Evolutionary conservation across 371 early-diverging fungal genomes (phyloP).

Genomic region (Rhizopus microsporus): DNA sequence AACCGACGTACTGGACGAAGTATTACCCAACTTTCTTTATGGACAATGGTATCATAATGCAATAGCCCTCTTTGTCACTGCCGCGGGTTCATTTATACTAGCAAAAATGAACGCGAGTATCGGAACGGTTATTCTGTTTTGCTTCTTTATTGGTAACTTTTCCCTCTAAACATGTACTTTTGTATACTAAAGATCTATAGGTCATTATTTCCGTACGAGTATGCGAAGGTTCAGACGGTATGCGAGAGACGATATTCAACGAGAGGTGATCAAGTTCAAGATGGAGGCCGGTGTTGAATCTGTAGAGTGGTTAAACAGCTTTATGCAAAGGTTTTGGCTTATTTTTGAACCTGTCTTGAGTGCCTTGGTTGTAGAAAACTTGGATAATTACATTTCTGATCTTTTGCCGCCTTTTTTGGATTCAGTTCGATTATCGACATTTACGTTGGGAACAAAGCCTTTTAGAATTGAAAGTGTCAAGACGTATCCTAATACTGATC

Average conservation of each 20-base stretch:
- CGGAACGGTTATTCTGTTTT: conserved; percentile 47
- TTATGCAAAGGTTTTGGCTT: conserved; percentile 89
- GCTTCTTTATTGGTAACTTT: conserved; percentile 52
- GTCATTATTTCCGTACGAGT: conserved; percentile 71
- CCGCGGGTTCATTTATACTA: conserved; percentile 35
- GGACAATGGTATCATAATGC: conserved; percentile 39
- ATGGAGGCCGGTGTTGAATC: conserved; percentile 75
- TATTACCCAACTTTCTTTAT: conserved; percentile 20
- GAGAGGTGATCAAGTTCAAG: conserved; percentile 56
- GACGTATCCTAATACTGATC: conserved; percentile 71
- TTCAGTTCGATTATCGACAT: conserved; percentile 88
- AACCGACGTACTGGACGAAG: conserved; percentile 13
- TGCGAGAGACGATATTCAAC: conserved; percentile 72
- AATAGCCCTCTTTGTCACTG: conserved; percentile 37
- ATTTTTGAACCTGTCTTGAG: conserved; percentile 94
- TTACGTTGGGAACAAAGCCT: conserved; percentile 96
- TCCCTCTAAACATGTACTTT: neutral
- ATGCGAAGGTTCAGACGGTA: conserved; percentile 64
- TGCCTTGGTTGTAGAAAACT: conserved; percentile 72
- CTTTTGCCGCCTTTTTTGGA: conserved; percentile 90
- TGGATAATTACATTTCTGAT: conserved; percentile 76
- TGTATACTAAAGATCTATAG: conserved; percentile 28
- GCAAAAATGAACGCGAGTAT: conserved; percentile 56
- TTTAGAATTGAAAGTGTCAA: conserved; percentile 91
- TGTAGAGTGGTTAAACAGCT: conserved; percentile 98